phyloP scores from a whole-genome alignment of 2,329 filamentous ascomycete species.

The Fusarium illudens region DNA sequence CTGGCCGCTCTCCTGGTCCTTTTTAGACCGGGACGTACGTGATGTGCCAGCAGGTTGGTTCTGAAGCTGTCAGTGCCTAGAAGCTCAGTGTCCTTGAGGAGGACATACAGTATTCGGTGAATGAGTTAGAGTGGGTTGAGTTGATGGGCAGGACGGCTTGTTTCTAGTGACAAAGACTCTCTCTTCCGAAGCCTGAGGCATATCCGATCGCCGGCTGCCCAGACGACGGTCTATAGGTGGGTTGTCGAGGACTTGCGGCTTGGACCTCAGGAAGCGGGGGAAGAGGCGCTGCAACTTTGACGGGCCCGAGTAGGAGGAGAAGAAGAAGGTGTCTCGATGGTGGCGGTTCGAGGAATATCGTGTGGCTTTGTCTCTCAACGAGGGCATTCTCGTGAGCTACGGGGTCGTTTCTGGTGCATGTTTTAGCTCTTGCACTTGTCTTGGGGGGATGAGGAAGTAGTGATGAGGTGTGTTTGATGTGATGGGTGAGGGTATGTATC shows the following conservation, averaged over 20 bases:
- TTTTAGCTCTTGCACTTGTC: conserved; percentile 2
- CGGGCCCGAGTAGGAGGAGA: not conserved
- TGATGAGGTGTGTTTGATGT: not conserved
- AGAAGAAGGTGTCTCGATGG: conserved; percentile 6
- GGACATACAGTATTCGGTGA: conserved; percentile 12
- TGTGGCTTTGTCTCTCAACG: conserved; percentile 41
- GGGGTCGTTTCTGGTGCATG: conserved; percentile 23
- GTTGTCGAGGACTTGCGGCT: conserved; percentile 21
- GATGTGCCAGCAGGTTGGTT: conserved; percentile 20
- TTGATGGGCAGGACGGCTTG: conserved; percentile 31
- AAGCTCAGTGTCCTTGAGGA: not conserved
- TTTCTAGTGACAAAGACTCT: conserved; percentile 33
- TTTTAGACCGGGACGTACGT: conserved; percentile 13
- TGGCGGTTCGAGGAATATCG: conserved; percentile 33
- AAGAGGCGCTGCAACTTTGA: conserved; percentile 11
- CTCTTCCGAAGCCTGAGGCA: conserved; percentile 39
- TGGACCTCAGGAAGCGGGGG: conserved; percentile 13
- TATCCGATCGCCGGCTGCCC: conserved; percentile 38
- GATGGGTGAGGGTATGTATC: not conserved
- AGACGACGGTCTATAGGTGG: conserved; percentile 34
- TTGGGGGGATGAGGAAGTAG: not conserved
- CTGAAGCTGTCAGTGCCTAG: not conserved
- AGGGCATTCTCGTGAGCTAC: conserved; percentile 39
- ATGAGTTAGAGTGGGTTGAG: conserved; percentile 10
- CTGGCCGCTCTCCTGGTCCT: conserved; percentile 38